Percentiles rank a stretch among this genome's conserved stretches.
phyloP scores from a whole-genome alignment of 2,329 filamentous ascomycete genomes.

The Neopestalotiopsis sp. region DNA sequence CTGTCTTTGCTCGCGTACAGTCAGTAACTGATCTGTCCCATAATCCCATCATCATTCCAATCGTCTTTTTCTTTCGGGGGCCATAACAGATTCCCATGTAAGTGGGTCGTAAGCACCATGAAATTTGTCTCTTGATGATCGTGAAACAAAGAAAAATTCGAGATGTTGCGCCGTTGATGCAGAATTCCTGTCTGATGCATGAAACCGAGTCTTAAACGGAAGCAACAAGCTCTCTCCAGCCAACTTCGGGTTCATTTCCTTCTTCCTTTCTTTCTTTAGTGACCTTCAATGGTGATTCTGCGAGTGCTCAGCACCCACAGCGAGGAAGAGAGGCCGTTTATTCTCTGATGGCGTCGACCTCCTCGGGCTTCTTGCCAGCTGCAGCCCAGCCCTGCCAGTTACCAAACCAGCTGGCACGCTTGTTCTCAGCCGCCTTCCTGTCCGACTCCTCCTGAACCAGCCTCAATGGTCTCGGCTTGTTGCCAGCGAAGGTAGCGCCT shows the following conservation, averaged over 20 bases:
- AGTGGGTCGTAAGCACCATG: constrained; percentile 10
- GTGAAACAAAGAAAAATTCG: not conserved
- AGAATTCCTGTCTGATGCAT: constrained; percentile 2
- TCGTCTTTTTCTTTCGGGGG: not conserved
- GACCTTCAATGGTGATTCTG: not conserved
- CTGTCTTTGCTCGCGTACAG: not conserved
- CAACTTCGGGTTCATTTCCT: not conserved
- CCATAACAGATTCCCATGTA: constrained; percentile 8
- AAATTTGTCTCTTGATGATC: not conserved
- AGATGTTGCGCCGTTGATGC: not conserved
- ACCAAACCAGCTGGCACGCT: constrained; percentile 70
- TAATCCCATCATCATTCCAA: constrained; percentile 4
- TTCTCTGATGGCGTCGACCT: constrained; percentile 32
- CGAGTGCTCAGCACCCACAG: not conserved
- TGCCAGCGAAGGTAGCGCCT: constrained; percentile 65
- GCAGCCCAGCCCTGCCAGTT: constrained; percentile 50
- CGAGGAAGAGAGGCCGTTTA: constrained; percentile 19
- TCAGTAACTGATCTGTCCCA: not conserved
- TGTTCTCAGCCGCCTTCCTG: constrained; percentile 51
- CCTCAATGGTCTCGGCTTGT: constrained; percentile 83
- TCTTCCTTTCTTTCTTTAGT: not conserved
- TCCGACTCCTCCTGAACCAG: constrained; percentile 81
- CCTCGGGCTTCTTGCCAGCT: constrained; percentile 54
- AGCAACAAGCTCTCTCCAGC: not conserved
- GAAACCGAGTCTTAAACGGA: not conserved